Evolutionary conservation across 2,329 filamentous ascomycete species (phyloP), one percentile per base, ranked within the genome.

Genomic region (Drechslerella dactyloides): DNA sequence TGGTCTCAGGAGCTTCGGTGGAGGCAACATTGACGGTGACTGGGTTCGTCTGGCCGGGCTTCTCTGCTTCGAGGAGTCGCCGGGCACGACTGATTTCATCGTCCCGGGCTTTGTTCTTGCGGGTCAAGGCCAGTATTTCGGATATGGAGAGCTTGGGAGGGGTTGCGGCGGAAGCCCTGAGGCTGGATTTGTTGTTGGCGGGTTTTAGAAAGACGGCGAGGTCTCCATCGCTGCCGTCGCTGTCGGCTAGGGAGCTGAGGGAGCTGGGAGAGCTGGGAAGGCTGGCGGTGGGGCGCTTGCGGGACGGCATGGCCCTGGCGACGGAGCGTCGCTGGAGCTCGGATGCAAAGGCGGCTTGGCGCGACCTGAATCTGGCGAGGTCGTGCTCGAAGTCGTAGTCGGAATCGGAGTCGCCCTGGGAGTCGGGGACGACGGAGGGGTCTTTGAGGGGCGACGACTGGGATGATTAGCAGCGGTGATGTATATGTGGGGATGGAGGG

Each of bases 341-440:
- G 15, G 7, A 24, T 13, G 61, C 48, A 27, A 62, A 59, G 11
- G 42, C 23, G 17, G 15, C 53, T 8, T 27, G 52, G 8, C 58
- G 46, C 4, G 33, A 24, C 48, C 48, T 69, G 37, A 58, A 56
- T 11, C 65, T 53, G 21, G 24, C 13, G 17, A 69, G 37, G 21
- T 69, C 65, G 19, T 61, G 46, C 27, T 69, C 65, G 21, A 48
- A 69, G 30, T 44, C 60, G 65, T 69, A 69, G n/a, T 69, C 65
- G 35, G 52, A 57, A n/a, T 69, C 65, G 44, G 30, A 23, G 13
- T 69, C 65, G 21, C 46, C 65, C n/a, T 69, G 65, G 21, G 65
- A 69, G 48, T 69, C 65, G 19, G 53, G 42, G 13, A 69, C 58
- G 27, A 69, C 42, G 27, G 63, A 15, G n/a, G 50, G 30, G n/a